These are phyloP conservation scores for Hypoxylon sp. DNA, from an alignment of 2,329 filamentous ascomycete genomes.

Conservation along the genomic window DNA sequence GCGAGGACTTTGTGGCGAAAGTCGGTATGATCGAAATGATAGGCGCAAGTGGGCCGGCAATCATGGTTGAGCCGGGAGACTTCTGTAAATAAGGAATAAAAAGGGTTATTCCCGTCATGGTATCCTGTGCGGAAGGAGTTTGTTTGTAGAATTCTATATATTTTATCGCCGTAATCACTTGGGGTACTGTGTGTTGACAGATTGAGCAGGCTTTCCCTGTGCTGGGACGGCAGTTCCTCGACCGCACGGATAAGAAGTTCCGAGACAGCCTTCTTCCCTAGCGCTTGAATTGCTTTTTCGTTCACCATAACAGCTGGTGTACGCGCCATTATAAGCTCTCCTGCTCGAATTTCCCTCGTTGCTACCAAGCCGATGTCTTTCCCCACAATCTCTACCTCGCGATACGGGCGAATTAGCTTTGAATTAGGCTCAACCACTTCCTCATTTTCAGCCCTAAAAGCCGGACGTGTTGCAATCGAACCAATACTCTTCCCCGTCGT, in stretches of 20 bases:
- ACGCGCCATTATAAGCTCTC: conserved; percentile 51
- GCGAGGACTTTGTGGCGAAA: conserved; percentile 58
- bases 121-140: conserved; percentile 53
- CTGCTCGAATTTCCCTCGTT: conserved; percentile 48
- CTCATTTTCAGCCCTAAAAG: conserved; percentile 14
- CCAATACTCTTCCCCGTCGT: conserved; percentile 48
- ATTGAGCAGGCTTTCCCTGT: conserved; percentile 49
- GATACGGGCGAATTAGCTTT: conserved; percentile 31
- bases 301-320: conserved; percentile 56
- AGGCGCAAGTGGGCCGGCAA: conserved; percentile 59
- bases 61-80: conserved; percentile 61
- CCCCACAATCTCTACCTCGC: conserved; percentile 49
- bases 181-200: conserved; percentile 50
- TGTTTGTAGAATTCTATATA: conserved; percentile 54
- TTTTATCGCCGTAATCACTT: conserved; percentile 40
- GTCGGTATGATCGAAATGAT: conserved; percentile 56
- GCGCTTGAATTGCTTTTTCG: conserved; percentile 45
- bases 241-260: conserved; percentile 50
- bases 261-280: conserved; percentile 43
- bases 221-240: conserved; percentile 45
- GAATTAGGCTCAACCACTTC: background rate
- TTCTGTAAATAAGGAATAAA: conserved; percentile 55
- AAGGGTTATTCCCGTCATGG: conserved; percentile 47
- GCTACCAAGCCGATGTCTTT: conserved; percentile 56
- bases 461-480: conserved; percentile 34